Percentiles rank a stretch among this genome's conserved stretches.
Evolutionary conservation across 441 rosid genomes (phyloP).

Genomic region (Aquilaria agallochum): DNA sequence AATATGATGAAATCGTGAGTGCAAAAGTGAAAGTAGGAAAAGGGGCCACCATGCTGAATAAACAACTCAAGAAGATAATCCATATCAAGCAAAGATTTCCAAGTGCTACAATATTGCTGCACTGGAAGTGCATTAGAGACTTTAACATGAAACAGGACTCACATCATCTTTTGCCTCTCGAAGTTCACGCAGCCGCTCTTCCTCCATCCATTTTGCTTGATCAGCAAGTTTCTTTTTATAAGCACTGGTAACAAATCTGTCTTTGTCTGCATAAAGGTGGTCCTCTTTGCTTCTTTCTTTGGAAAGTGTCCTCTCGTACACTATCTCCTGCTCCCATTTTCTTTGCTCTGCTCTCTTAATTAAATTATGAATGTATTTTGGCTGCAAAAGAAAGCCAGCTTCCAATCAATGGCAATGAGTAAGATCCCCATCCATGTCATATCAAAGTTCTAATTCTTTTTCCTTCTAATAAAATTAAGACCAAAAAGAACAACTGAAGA

Average conservation of each 20-base stretch:
- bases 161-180: slow-evolving; percentile 92
- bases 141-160: slow-evolving; percentile 22
- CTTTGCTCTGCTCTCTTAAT: slow-evolving; percentile 68
- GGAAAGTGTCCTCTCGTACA: slow-evolving; percentile 76
- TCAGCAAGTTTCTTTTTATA: slow-evolving; percentile 87
- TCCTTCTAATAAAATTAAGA: no score
- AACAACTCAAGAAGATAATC: no score
- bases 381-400: slow-evolving; percentile 38
- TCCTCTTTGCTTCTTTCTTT: slow-evolving; percentile 88
- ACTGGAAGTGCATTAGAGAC: no score
- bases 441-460: no score
- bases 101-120: no score
- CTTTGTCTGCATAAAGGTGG: slow-evolving; percentile 85
- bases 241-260: slow-evolving; percentile 71
- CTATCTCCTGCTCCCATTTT: slow-evolving; percentile 64
- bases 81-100: no score
- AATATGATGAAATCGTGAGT: no score
- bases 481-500: no score
- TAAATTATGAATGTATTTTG: slow-evolving; percentile 65
- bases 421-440: no score
- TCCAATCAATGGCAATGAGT: slow-evolving; percentile 7
- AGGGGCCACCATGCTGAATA: no score
- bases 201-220: slow-evolving; percentile 75
- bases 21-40: no score
- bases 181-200: slow-evolving; percentile 68